Evolutionary conservation across 768 basidiomycete species (phyloP).

Genomic region (Russula sp.): DNA sequence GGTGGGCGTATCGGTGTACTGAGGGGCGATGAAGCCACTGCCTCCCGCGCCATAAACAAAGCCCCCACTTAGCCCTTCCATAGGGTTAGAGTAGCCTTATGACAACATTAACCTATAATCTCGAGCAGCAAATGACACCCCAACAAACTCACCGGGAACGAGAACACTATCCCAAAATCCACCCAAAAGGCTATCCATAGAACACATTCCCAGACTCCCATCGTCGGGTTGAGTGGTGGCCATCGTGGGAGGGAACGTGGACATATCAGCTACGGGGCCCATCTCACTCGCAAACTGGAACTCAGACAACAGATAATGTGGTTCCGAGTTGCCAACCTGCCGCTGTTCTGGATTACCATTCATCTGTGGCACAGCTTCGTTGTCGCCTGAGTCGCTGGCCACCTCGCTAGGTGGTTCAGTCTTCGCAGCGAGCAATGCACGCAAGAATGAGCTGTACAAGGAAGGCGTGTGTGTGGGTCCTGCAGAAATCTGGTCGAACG

Average conservation of each 20-base stretch:
- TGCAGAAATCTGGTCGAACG: constrained; percentile 70
- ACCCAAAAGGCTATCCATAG: constrained; percentile 77
- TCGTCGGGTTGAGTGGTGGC: constrained; percentile 43
- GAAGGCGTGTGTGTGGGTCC: constrained; percentile 84
- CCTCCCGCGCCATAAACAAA: constrained; percentile 83
- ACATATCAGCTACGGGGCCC: constrained; percentile 77
- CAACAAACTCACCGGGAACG: constrained; percentile 60
- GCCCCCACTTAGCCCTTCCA: constrained; percentile 80
- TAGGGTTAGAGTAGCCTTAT: constrained; percentile 67
- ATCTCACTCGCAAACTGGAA: constrained; percentile 78
- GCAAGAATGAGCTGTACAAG: constrained; percentile 79
- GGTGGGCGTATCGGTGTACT: constrained; percentile 51
- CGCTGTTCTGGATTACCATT: constrained; percentile 18
- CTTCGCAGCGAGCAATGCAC: constrained; percentile 62
- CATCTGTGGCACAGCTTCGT: neutral
- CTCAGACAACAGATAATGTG: constrained; percentile 37
- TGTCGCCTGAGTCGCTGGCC: constrained; percentile 13
- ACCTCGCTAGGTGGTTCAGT: constrained; percentile 27
- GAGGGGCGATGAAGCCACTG: constrained; percentile 76
- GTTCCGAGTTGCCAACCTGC: constrained; percentile 6
- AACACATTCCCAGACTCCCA: constrained; percentile 44
- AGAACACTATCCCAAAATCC: constrained; percentile 87
- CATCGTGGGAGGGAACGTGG: constrained; percentile 87
- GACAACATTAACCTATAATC: constrained; percentile 12
- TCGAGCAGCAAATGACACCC: constrained; percentile 2